Conservation (phyloP, 441 rosid species). For the Daphne laureola region DNA sequence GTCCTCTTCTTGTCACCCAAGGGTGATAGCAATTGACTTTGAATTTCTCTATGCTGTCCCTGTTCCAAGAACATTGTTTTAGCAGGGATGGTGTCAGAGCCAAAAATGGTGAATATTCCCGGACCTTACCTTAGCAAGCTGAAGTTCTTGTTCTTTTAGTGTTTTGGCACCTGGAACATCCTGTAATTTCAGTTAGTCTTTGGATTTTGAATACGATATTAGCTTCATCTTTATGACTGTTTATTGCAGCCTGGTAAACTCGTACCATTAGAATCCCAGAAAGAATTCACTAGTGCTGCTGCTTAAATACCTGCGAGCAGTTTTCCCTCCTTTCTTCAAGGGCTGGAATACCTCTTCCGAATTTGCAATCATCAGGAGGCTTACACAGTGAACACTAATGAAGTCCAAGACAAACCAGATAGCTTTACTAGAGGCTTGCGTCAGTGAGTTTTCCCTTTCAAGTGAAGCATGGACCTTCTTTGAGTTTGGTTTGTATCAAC, state of each 20-base stretch:
- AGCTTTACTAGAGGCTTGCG: no score
- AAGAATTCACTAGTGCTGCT: conserved; percentile 22
- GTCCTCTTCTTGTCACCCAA: not conserved
- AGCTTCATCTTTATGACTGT: not conserved
- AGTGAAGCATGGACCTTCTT: no score
- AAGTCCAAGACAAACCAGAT: no score
- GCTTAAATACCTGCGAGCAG: conserved; percentile 16
- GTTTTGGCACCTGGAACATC: no score
- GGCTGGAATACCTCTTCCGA: no score
- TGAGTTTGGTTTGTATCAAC: no score
- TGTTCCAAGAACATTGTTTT: no score
- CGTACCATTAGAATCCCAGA: conserved; percentile 16
- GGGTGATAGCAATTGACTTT: not conserved
- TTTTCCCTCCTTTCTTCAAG: no score
- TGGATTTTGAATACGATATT: not conserved
- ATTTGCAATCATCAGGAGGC: no score
- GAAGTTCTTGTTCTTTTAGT: not conserved
- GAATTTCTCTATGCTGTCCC: not conserved
- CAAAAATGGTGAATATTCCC: not conserved
- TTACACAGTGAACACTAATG: no score
- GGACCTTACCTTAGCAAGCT: not conserved
- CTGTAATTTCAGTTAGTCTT: not conserved
- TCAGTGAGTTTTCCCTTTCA: no score
- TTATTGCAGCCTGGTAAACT: conserved; percentile 40
- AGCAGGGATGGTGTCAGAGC: no score